Percentiles rank a stretch among this genome's conserved stretches.
phyloP scores from a whole-genome alignment of 768 basidiomycete genomes.

The Kwoniella newhampshirensis region DNA sequence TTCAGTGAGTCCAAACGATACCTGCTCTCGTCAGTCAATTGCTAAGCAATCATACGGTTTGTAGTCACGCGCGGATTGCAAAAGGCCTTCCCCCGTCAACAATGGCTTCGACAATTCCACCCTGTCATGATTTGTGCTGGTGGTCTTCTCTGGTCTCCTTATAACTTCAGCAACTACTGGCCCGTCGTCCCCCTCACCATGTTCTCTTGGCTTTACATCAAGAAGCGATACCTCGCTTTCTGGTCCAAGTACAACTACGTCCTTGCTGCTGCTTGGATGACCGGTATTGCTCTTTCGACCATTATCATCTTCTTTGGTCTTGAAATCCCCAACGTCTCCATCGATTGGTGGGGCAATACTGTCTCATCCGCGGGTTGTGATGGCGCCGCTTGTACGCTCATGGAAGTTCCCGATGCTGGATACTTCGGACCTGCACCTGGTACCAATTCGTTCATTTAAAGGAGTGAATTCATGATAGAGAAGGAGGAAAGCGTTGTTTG shows the following conservation, averaged over 20 bases:
- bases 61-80: not conserved
- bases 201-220: constrained; percentile 42
- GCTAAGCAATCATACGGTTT: too few species aligned
- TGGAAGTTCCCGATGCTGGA: constrained; percentile 32
- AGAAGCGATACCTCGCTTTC: constrained; percentile 45
- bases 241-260: constrained; percentile 52
- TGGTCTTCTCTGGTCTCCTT: constrained; percentile 31
- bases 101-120: constrained; percentile 34
- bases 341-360: constrained; percentile 52
- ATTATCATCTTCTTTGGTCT: constrained; percentile 55
- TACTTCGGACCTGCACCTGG: constrained; percentile 39
- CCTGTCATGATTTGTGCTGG: constrained; percentile 35
- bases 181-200: constrained; percentile 37
- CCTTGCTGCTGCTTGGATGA: constrained; percentile 51
- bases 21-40: too few species aligned
- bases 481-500: too few species aligned
- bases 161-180: constrained; percentile 41
- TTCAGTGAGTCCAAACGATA: constrained; percentile 61
- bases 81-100: constrained; percentile 22
- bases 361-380: constrained; percentile 25
- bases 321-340: constrained; percentile 35
- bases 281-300: constrained; percentile 53
- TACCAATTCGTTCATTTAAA: too few species aligned
- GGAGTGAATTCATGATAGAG: too few species aligned
- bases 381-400: constrained; percentile 26